Evolutionary conservation across 75 land plant species (phyloP).

Genomic region (Isoetes taiwanensis): DNA sequence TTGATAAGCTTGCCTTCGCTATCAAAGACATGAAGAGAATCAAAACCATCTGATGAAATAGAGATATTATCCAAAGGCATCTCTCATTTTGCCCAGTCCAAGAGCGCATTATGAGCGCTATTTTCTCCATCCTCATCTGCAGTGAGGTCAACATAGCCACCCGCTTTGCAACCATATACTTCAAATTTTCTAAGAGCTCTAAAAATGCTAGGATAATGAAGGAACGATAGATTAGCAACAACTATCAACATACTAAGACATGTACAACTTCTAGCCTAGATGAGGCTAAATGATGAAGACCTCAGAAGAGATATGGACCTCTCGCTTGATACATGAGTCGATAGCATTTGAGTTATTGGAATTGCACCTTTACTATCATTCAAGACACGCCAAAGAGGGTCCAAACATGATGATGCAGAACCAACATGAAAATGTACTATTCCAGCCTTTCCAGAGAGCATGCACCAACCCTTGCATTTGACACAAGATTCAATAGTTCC

Average conservation of each 20-base stretch:
- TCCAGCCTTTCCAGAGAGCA: slow-evolving; percentile 27
- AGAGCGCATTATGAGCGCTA: slow-evolving; percentile 6
- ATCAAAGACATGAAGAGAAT: slow-evolving; percentile 15
- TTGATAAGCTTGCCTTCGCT: slow-evolving; percentile 17
- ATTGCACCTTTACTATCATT: slow-evolving; percentile 19
- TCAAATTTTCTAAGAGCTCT: too few relatives aligned
- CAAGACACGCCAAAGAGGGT: slow-evolving; percentile 20
- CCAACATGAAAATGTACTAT: slow-evolving; percentile 23
- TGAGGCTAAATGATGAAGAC: background rate
- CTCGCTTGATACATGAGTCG: slow-evolving; percentile 17
- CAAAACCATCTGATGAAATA: slow-evolving; percentile 24
- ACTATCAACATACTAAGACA: too few relatives aligned
- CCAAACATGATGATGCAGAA: slow-evolving; percentile 12
- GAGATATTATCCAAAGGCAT: slow-evolving; percentile 6
- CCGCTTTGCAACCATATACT: too few relatives aligned
- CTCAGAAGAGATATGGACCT: slow-evolving; percentile 19
- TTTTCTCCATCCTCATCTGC: slow-evolving; percentile 18
- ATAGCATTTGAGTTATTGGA: slow-evolving; percentile 21
- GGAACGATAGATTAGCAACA: too few relatives aligned
- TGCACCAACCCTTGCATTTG: slow-evolving; percentile 24
- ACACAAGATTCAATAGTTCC: slow-evolving; percentile 18
- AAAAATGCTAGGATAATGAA: too few relatives aligned
- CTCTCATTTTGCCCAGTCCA: slow-evolving; percentile 13
- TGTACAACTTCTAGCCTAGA: too few relatives aligned
- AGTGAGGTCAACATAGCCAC: slow-evolving; percentile 23